phyloP scores from a whole-genome alignment of 495 filamentous ascomycete species.

The Aspergillus homomorphus region DNA sequence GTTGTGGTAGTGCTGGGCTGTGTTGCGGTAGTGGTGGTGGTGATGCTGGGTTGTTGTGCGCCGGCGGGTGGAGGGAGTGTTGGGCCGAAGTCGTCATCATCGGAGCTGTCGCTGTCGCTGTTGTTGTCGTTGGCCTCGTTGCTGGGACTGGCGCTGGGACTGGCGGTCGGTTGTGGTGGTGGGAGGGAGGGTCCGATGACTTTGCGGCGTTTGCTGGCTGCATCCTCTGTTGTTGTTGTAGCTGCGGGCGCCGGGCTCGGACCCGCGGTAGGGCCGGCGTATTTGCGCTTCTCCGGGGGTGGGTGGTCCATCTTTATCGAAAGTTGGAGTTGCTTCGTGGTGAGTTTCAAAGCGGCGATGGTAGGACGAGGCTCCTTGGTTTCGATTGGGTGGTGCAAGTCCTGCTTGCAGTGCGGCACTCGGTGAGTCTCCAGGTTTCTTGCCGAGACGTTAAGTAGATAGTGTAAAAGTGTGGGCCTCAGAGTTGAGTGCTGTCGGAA shows the following conservation, averaged over 20 bases:
- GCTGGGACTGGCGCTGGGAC: constrained; percentile 19
- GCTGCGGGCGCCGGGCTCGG: constrained; percentile 19
- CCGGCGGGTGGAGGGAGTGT: constrained; percentile 60
- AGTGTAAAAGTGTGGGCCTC: not conserved
- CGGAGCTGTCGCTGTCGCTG: constrained; percentile 20
- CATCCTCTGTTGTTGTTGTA: not conserved
- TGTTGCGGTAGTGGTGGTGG: constrained; percentile 19
- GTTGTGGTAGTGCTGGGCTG: constrained; percentile 22
- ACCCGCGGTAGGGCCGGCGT: not conserved
- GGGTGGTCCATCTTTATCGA: not conserved
- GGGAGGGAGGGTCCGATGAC: constrained; percentile 37
- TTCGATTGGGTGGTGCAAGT: not conserved
- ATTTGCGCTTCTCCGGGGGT: constrained; percentile 4
- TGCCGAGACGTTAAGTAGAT: not conserved
- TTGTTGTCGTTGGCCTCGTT: constrained; percentile 24
- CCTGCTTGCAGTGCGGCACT: not conserved
- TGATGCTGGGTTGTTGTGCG: constrained; percentile 5
- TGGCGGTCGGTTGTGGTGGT: constrained; percentile 23
- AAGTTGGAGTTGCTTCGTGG: not conserved
- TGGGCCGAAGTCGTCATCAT: constrained; percentile 76
- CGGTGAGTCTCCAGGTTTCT: not conserved
- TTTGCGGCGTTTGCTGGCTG: constrained; percentile 25
- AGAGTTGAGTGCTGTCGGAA: not conserved
- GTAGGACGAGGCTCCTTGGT: not conserved
- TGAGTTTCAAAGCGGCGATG: not conserved